Percentiles rank a stretch among this genome's conserved stretches.
Conservation (phyloP, 208 protist species). For the Giardia duodenalis region DNA sequence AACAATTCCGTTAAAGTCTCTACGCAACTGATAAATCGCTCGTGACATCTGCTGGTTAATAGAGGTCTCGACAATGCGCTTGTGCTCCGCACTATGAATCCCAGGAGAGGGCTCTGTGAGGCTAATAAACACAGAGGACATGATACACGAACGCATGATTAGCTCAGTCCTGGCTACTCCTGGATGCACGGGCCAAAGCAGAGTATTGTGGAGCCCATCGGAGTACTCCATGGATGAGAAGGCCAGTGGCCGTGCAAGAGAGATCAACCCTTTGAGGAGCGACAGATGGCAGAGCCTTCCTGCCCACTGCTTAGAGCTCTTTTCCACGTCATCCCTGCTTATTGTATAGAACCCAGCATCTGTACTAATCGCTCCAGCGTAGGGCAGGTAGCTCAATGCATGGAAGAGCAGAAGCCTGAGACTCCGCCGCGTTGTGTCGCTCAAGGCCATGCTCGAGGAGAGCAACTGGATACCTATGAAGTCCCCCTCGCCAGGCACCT, state of each 20-base stretch:
- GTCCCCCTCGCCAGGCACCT: background rate
- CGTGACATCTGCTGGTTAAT: background rate
- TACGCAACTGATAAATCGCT: background rate
- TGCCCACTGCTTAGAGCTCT: background rate
- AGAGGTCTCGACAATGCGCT: background rate
- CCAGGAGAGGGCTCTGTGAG: background rate
- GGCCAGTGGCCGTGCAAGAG: background rate
- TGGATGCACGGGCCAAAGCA: background rate
- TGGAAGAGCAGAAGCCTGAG: background rate
- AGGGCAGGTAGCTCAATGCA: background rate
- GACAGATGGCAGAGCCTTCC: background rate
- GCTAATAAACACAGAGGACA: background rate
- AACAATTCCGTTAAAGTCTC: background rate
- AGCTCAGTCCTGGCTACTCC: background rate
- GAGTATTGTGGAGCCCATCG: background rate
- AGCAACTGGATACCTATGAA: background rate
- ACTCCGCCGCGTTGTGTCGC: background rate
- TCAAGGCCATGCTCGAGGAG: background rate
- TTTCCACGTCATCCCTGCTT: background rate
- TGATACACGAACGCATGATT: background rate
- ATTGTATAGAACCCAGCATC: background rate
- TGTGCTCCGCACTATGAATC: background rate
- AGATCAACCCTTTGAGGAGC: background rate
- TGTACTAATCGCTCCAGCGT: background rate
- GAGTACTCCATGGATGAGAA: background rate